Evolutionary conservation across 495 filamentous ascomycete genomes (phyloP).

Genomic region (Chaetomidium leptoderma): DNA sequence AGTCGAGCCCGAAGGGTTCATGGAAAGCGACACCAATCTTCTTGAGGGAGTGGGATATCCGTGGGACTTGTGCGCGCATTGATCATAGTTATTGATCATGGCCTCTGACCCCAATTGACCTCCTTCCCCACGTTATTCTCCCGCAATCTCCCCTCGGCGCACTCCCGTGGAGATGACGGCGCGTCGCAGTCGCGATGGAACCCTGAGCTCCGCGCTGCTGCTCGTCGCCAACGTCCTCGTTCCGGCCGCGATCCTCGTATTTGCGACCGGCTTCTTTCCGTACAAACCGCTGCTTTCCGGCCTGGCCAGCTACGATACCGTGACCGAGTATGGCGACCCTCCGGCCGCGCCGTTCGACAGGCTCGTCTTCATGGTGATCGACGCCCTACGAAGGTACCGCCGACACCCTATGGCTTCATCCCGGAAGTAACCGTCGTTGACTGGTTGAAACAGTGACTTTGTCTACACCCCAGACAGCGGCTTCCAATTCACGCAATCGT

Average conservation of each 20-base stretch:
- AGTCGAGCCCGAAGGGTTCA: not conserved
- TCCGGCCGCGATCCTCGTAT: slow-evolving; percentile 70
- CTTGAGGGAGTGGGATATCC: not conserved
- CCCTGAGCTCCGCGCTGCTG: slow-evolving; percentile 37
- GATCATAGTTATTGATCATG: slow-evolving; percentile 16
- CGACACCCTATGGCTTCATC: slow-evolving; percentile 1
- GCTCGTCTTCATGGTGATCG: slow-evolving; percentile 95
- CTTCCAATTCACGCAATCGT: slow-evolving; percentile 91
- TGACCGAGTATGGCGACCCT: slow-evolving; percentile 42
- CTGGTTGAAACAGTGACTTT: slow-evolving; percentile 70
- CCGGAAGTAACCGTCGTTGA: not conserved
- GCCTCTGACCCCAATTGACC: slow-evolving; percentile 11
- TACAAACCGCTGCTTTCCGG: slow-evolving; percentile 92
- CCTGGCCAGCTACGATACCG: slow-evolving; percentile 59
- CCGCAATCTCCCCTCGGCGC: not conserved
- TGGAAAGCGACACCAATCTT: not conserved
- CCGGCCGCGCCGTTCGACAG: slow-evolving; percentile 73
- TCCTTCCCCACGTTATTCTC: not conserved
- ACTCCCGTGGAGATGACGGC: slow-evolving; percentile 24
- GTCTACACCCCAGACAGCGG: slow-evolving; percentile 77
- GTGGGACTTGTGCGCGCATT: too few relatives aligned
- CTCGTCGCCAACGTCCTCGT: slow-evolving; percentile 72
- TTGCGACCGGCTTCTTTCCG: slow-evolving; percentile 93
- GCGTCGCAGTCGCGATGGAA: slow-evolving; percentile 32
- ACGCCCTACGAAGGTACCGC: slow-evolving; percentile 80